phyloP scores from a whole-genome alignment of 768 basidiomycete genomes.

The Panaeolus cyanescens region DNA sequence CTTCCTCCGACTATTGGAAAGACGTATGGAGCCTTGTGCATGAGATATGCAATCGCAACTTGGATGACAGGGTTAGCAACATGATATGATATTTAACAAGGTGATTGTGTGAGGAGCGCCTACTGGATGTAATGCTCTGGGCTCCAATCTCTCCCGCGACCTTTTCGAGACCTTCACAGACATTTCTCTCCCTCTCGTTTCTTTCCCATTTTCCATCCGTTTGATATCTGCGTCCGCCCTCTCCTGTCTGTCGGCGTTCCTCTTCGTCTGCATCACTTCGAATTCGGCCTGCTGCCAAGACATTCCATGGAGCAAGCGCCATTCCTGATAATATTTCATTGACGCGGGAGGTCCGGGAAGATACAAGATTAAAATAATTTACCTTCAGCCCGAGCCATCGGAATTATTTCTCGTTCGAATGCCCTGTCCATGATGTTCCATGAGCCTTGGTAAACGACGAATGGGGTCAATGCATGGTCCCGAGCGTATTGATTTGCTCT shows the following conservation, averaged over 20 bases:
- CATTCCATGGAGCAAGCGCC: constrained; percentile 34
- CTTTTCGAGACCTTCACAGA: constrained; percentile 46
- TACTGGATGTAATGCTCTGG: constrained; percentile 43
- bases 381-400: constrained; percentile 44
- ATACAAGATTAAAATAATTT: constrained; percentile 9
- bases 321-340: constrained; percentile 25
- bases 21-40: constrained; percentile 54
- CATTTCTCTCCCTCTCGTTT: constrained; percentile 40
- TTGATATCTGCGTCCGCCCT: constrained; percentile 36
- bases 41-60: constrained; percentile 54
- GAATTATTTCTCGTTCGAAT: constrained; percentile 56
- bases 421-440: constrained; percentile 46
- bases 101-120: background rate
- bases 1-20: constrained; percentile 53
- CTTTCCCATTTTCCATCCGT: constrained; percentile 40
- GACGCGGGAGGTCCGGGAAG: too few species aligned
- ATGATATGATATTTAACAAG: background rate
- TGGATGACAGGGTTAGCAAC: constrained; percentile 1
- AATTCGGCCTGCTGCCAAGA: constrained; percentile 42
- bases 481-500: constrained; percentile 52
- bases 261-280: constrained; percentile 49
- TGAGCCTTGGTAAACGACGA: constrained; percentile 52
- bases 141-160: constrained; percentile 52
- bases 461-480: constrained; percentile 48
- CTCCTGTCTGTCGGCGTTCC: constrained; percentile 26